These are phyloP conservation scores for Closterium sp. DNA, from an alignment of 139 green algal genomes.

Conservation along the genomic window DNA sequence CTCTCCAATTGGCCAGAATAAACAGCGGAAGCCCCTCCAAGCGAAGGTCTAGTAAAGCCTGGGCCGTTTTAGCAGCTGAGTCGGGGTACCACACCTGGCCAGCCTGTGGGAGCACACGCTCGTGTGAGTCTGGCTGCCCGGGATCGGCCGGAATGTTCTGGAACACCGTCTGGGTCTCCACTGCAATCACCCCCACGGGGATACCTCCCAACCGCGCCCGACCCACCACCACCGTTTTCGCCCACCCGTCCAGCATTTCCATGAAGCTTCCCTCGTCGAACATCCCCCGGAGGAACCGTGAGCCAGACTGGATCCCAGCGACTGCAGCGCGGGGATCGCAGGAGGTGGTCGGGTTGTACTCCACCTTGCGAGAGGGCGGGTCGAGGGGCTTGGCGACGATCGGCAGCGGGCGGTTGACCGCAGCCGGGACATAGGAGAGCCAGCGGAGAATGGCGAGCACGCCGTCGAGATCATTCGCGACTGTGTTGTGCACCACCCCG, in stretches of 20 bases:
- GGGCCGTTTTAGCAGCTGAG: constrained; percentile 91
- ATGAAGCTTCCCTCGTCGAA: constrained; percentile 50
- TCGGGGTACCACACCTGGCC: constrained; percentile 95
- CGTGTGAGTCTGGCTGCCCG: constrained; percentile 64
- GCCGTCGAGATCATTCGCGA: constrained; percentile 89
- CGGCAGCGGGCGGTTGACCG: constrained; percentile 55
- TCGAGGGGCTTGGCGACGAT: constrained; percentile 65
- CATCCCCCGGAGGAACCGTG: constrained; percentile 30
- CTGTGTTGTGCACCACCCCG: constrained; percentile 88
- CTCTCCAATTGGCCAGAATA: constrained; percentile 97
- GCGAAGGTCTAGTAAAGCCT: constrained; percentile 96
- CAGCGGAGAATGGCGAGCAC: constrained; percentile 45
- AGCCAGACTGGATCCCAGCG: neutral
- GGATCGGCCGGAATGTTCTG: constrained; percentile 88
- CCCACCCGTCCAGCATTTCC: constrained; percentile 72
- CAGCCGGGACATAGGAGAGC: constrained; percentile 50
- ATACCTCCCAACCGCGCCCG: constrained; percentile 89
- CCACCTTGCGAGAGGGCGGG: constrained; percentile 63
- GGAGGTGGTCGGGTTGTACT: constrained; percentile 25
- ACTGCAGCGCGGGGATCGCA: constrained; percentile 45
- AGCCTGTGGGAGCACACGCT: constrained; percentile 50
- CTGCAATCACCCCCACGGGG: constrained; percentile 88
- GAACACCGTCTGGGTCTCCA: constrained; percentile 83
- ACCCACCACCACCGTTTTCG: constrained; percentile 86
- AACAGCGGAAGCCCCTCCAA: constrained; percentile 92